A percentile compares a stretch with the other conserved stretches of the same genome.
Evolutionary conservation across 441 rosid genomes (phyloP).

Genomic region (Rhodomyrtus psidioides): DNA sequence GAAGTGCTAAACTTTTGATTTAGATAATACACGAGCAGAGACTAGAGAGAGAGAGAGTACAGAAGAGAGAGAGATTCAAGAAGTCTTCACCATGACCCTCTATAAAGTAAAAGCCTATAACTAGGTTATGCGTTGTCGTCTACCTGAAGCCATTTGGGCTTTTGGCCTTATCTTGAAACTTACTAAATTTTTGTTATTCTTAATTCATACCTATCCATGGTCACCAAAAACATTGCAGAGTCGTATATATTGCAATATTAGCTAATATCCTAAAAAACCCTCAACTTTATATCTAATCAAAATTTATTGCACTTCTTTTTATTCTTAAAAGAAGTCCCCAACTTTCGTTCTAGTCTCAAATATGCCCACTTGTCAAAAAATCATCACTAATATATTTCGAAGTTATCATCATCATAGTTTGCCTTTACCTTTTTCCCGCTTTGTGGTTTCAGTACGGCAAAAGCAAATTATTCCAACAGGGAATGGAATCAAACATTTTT

Average conservation of each 20-base stretch:
- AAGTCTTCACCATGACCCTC: too few relatives aligned
- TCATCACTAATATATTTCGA: neutral
- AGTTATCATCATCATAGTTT: neutral
- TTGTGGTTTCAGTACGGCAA: constrained; percentile 1
- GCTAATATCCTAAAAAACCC: neutral
- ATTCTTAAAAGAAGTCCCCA: neutral
- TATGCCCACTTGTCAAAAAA: fast-evolving
- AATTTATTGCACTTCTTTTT: neutral
- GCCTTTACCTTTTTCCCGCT: neutral
- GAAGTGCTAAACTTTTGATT: too few relatives aligned
- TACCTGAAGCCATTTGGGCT: neutral
- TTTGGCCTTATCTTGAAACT: neutral
- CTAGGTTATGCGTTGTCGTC: neutral
- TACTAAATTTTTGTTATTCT: neutral
- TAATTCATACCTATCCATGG: neutral
- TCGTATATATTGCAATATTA: neutral
- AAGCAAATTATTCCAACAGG: constrained; percentile 10
- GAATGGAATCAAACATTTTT: neutral
- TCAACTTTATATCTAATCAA: neutral
- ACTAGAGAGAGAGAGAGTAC: too few relatives aligned
- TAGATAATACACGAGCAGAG: too few relatives aligned
- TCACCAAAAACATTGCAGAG: neutral
- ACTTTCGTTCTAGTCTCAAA: neutral
- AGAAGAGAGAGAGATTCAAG: too few relatives aligned
- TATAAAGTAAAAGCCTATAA: neutral